These are phyloP conservation scores for Nicotiana benthamiana DNA, from an alignment of 257 asterid species.

Conservation along the genomic window DNA sequence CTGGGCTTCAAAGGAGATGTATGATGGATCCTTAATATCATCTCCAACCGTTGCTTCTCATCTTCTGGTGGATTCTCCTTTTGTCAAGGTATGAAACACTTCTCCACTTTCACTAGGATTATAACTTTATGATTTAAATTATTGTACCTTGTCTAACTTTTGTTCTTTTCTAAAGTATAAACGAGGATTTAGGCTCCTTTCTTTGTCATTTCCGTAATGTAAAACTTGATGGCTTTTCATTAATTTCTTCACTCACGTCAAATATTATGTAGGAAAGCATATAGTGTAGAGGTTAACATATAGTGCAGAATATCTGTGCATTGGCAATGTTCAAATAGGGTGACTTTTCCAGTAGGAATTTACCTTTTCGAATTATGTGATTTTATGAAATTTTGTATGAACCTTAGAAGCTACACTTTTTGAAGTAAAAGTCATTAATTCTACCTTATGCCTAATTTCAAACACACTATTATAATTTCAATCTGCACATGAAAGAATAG, in stretches of 20 bases:
- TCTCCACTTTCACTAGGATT: not conserved
- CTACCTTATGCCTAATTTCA: not conserved
- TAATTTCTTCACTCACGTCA: not conserved
- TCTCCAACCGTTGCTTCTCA: slow-evolving; percentile 66
- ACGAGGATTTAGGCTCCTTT: not conserved
- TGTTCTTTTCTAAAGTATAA: not conserved
- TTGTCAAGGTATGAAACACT: slow-evolving; percentile 53
- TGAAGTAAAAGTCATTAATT: not conserved
- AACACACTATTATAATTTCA: not conserved
- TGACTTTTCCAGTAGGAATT: not conserved
- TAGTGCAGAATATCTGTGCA: not conserved
- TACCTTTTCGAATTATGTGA: not conserved
- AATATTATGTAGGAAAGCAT: not conserved
- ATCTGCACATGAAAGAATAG: not conserved
- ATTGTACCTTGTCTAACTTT: not conserved
- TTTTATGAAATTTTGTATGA: not conserved
- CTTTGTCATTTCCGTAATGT: not conserved
- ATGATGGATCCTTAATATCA: slow-evolving; percentile 62
- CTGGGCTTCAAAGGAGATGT: slow-evolving; percentile 99
- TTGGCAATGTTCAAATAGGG: not conserved
- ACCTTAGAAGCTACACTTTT: not conserved
- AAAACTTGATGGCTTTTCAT: not conserved
- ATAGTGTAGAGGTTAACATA: not conserved
- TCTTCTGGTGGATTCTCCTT: slow-evolving; percentile 87
- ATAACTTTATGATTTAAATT: not conserved